Evolutionary conservation across 1,284 basidiomycete species (phyloP), one percentile per base, ranked within the genome.

Genomic region (Apiotrichum gracile): DNA sequence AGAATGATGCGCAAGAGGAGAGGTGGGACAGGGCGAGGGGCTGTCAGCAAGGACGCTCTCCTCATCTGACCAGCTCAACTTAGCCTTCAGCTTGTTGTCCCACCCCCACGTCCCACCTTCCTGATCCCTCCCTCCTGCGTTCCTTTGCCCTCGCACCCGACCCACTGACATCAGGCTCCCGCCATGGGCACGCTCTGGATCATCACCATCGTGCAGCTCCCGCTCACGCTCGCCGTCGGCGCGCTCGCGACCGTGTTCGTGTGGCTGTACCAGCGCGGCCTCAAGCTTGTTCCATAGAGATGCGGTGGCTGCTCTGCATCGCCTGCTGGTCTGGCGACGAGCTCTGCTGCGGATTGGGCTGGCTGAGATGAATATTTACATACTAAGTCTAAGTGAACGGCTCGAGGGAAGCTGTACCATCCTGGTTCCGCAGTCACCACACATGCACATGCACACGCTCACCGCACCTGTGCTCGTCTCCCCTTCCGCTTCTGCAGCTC

Each of bases 111-210:
- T 14, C 16, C 2, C 5, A 21, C 17, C 48, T 37, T 26, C 25
- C 35, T 35, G 22, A 27, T 19, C 14, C 8, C 47, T 21, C 17
- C 26, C 17, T 19, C n/a, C 6, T 12, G 34, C n/a, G 4, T 35
- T 31, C 29, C 13, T 14, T 7, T 31, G 8, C 13, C 13, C 29
- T 31, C 29, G 29, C 13, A n/a, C n/a, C n/a, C n/a, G n/a, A n/a
- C n/a, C n/a, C n/a, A n/a, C 25, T 19, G 31, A 25, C 42, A 43
- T 27, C 52, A 75, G 72, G 74, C 67, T 7, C 73, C 74, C 4
- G 62, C 74, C 12, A 64, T 73, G 45, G 73, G 72, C 9, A 74
- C 74, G 1, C 31, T 76, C 27, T 76, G 74, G 74, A 72, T 74
- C 49, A 53, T 74, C 24, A 68, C 73, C 16, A 72, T 76, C 33